Base-by-base conservation (phyloP, 2,329 filamentous ascomycete species). In the Colletotrichum tofieldiae region DNA sequence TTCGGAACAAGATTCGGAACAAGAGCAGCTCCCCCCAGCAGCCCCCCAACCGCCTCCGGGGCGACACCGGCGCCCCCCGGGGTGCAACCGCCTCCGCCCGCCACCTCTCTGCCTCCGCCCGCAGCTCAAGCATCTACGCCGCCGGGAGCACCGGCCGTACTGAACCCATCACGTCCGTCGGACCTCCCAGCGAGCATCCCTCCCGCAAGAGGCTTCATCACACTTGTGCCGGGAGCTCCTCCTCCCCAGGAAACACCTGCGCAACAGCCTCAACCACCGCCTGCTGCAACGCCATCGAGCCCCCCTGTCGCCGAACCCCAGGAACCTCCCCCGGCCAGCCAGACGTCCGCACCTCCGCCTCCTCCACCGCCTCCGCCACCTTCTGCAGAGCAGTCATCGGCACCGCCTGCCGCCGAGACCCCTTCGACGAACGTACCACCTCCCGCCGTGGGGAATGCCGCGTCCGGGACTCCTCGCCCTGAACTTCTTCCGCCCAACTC, bases 201-300 rank as follows among this genome's bases (percentile, higher is more conserved):
- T 1, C 69, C 69, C 1, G 29, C 65, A 18, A 49, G 69, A 23
- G 69, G 69, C 6, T 72, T 72, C 45, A 54, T 72, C 52, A 72
- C 70, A 3, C 52, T 72, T 37, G 70, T 72, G 0, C 70, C 70
- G n/a, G 59, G 65, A 18, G 65, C 65, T 2, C 70, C 70, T 26
- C 45, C 56, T 8, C 43, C 47, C n/a, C 67, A 43, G 29, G 16
- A n/a, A 29, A 14, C 52, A 6, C 2, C 51, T n/a, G 26, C 52
- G 51, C 52, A 9, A 54, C 69, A 5, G 47, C 14, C 20, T 61
- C 62, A 16, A n/a, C n/a, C 49, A 11, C 47, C 61, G 1, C 49
- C 61, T 26, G 35, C 23, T 6, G 49, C 26, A 16, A 55, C 61
- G 47, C 49, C 61, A 39, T 63, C 61, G 26, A 51, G 6, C 4